phyloP scores from a whole-genome alignment of 2,329 filamentous ascomycete species.

The Seiridium cupressi region DNA sequence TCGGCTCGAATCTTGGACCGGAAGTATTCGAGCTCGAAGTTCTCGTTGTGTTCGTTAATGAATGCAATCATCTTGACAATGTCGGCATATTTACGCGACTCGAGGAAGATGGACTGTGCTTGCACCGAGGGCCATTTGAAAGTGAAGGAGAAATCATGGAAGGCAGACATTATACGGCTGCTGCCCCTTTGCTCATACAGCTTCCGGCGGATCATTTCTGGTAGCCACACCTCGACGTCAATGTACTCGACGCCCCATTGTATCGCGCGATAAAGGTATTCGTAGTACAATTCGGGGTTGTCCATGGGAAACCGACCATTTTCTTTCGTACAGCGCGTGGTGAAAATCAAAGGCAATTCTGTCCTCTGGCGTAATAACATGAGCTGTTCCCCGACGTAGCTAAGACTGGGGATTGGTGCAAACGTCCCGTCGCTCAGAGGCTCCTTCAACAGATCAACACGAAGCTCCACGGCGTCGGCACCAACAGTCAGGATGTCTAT shows the following conservation, averaged over 20 bases:
- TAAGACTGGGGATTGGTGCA: constrained; percentile 69
- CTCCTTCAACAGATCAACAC: constrained; percentile 79
- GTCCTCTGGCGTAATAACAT: constrained; percentile 82
- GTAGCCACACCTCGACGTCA: constrained; percentile 85
- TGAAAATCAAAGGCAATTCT: constrained; percentile 88
- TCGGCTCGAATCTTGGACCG: constrained; percentile 71
- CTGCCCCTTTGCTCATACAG: constrained; percentile 71
- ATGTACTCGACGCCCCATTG: constrained; percentile 91
- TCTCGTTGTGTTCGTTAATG: constrained; percentile 78
- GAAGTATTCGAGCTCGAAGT: constrained; percentile 89
- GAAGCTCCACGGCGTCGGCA: constrained; percentile 80
- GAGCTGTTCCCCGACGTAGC: constrained; percentile 82
- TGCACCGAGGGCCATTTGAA: constrained; percentile 80
- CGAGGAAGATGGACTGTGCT: constrained; percentile 69
- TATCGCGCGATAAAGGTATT: constrained; percentile 79
- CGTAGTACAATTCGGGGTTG: constrained; percentile 70
- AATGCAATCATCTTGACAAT: constrained; percentile 91
- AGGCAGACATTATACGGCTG: constrained; percentile 87
- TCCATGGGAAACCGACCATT: constrained; percentile 86
- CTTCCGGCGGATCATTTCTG: constrained; percentile 67
- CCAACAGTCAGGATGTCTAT: constrained; percentile 85
- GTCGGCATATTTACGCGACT: constrained; percentile 73
- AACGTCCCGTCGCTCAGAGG: constrained; percentile 61
- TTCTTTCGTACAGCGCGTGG: constrained; percentile 76
- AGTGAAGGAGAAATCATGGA: constrained; percentile 81